Conservation (phyloP, 495 filamentous ascomycete genomes). For the Penicillium herquei region DNA sequence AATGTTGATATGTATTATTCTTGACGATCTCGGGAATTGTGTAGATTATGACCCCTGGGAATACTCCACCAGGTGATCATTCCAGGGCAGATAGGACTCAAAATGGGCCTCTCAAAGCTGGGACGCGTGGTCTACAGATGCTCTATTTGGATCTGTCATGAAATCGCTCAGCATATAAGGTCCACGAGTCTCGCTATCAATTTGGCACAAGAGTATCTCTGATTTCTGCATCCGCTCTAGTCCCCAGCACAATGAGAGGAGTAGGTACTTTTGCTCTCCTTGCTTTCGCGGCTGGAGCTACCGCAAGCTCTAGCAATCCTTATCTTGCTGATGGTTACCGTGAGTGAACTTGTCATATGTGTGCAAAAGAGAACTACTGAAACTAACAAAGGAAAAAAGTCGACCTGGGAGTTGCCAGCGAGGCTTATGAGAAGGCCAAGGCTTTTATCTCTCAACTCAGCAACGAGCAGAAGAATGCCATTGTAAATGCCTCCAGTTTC, state of each 20-base stretch:
- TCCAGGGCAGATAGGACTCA: no score
- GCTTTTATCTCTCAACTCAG: slow-evolving; percentile 75
- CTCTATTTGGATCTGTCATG: no score
- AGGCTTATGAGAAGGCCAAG: slow-evolving; percentile 73
- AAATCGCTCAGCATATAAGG: no score
- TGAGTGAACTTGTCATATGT: neutral
- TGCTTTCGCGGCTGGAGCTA: neutral
- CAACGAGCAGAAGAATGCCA: slow-evolving; percentile 78
- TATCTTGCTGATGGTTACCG: neutral
- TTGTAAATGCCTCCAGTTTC: slow-evolving; percentile 68
- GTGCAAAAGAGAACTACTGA: neutral
- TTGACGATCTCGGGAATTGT: no score
- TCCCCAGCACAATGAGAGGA: neutral
- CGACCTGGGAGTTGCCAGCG: neutral
- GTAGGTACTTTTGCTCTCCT: neutral
- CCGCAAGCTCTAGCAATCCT: neutral
- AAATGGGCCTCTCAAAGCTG: no score
- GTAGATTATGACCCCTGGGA: no score
- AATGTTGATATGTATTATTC: no score
- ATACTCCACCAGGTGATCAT: no score
- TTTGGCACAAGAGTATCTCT: no score
- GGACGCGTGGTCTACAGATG: no score
- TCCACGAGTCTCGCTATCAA: no score
- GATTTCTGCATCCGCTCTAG: no score
- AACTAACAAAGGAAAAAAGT: neutral